Evolutionary conservation across 192 early-diverging fungal species (phyloP), one percentile per base, ranked within the genome.

Genomic region (Funneliformis mosseae): DNA sequence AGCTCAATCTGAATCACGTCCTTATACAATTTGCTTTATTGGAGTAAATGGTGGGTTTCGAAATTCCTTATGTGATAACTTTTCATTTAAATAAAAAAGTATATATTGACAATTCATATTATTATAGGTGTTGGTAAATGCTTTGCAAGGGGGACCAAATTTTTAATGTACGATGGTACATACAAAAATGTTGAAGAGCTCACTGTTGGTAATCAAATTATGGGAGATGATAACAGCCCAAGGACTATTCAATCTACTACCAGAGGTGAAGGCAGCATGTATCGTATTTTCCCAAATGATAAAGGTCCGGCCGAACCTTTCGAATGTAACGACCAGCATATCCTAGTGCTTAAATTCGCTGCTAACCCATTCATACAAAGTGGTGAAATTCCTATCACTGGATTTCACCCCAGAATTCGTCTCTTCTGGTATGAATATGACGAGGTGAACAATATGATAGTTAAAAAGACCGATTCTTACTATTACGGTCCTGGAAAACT

Each of bases 21-120:
- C 97, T 2, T 98, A 97, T 83, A 93, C 91, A 0, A 94, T 97
- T 77, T 92, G 92, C 8, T 97, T 98, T 86, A 93, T 97, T 62
- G 97, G 97, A 33, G 97, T 98, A 41, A 98, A 98, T 83, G 97
- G 97, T 55, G 96, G 94, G 87, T 55, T 81, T 82, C 60, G 81
- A 55, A 66, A 66, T 27, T 66, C 33, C 3, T 27, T 38, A 4
- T 67, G 16, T 12, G 10, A 38, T 66, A 0, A 14, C 0, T 27
- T 23, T 63, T 25, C n/a, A 12, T 66, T 38, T 14, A 33, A 33
- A n/a, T n/a, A n/a, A 33, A 33, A 33, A 33, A 33, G 3, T 7
- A 55, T 7, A 55, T 21, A 7, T 3, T 55, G 21, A 21, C 18
- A 45, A 45, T 45, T 45, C 43, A 45, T 45, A 45, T 45, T 55